Conservation (phyloP, 2,329 filamentous ascomycete species). For the Sporothrix brunneoviolacea region DNA sequence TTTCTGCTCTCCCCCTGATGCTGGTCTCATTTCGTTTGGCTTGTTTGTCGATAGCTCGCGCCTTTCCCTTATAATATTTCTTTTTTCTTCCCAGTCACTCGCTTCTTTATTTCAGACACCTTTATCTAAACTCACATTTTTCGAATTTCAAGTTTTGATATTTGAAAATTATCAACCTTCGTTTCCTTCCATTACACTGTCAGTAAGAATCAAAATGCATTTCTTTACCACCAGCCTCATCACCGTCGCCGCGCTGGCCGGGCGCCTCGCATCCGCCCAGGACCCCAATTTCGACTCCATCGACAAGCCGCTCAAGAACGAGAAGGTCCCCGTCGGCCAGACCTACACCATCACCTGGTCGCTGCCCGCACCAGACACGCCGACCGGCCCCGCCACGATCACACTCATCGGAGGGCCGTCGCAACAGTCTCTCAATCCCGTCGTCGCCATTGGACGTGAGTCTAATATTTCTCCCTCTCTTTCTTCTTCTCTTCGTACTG, state of each 20-base stretch:
- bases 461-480: no score
- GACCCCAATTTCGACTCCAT: conserved; percentile 46
- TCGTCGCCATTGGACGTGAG: conserved; percentile 7
- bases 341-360: conserved; percentile 46
- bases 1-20: not conserved
- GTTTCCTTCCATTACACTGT: no score
- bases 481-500: no score
- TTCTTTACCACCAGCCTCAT: not conserved
- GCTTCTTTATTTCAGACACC: no score
- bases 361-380: conserved; percentile 27
- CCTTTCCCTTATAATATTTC: no score
- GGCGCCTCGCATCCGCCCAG: conserved; percentile 44
- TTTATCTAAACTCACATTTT: no score
- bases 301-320: conserved; percentile 34
- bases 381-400: conserved; percentile 42
- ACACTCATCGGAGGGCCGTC: conserved; percentile 46
- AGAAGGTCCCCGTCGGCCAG: conserved; percentile 41
- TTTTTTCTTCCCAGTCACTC: not conserved
- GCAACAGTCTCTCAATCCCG: conserved; percentile 30
- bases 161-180: no score
- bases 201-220: no score
- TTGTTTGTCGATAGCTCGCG: no score
- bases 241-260: conserved; percentile 14
- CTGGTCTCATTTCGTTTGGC: no score
- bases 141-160: no score